Percentiles rank a stretch among this genome's conserved stretches.
Conservation (phyloP, 441 rosid species). For the Manihot esculenta region DNA sequence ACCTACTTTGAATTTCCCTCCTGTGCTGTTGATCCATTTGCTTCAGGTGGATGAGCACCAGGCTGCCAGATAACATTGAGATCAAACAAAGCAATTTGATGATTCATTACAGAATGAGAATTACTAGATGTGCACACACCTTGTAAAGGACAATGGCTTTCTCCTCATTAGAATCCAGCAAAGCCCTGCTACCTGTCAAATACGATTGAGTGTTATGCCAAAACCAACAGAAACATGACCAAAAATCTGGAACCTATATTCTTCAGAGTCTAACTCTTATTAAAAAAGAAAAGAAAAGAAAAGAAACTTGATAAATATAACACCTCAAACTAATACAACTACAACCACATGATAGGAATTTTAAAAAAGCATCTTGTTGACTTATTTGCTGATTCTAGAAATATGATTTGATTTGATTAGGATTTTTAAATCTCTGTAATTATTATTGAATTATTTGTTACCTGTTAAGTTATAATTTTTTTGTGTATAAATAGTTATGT, state of each 20-base stretch:
- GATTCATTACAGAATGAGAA: constrained; percentile 11
- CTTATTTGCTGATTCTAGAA: no score
- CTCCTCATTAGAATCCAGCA: constrained; percentile 56
- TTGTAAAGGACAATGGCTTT: constrained; percentile 89
- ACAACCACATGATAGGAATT: background rate
- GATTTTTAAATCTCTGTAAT: no score
- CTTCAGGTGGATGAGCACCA: constrained; percentile 54
- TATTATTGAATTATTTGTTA: no score
- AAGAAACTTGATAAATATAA: background rate
- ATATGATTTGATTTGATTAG: no score
- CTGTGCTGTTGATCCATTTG: constrained; percentile 44
- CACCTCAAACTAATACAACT: background rate
- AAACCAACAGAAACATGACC: constrained; percentile 8
- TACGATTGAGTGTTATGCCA: constrained; percentile 16
- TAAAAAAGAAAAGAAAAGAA: no score
- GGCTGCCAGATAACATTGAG: constrained; percentile 57
- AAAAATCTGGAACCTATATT: background rate
- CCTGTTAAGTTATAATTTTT: no score
- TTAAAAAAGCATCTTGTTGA: background rate
- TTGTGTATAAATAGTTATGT: no score
- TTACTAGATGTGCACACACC: constrained; percentile 37
- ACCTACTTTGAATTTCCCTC: constrained; percentile 78
- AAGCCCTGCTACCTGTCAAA: constrained; percentile 54
- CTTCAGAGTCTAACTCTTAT: constrained; percentile 1
- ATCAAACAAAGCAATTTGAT: constrained; percentile 17